phyloP scores from a whole-genome alignment of 805 yeast species.

The Candida loeiensis region DNA sequence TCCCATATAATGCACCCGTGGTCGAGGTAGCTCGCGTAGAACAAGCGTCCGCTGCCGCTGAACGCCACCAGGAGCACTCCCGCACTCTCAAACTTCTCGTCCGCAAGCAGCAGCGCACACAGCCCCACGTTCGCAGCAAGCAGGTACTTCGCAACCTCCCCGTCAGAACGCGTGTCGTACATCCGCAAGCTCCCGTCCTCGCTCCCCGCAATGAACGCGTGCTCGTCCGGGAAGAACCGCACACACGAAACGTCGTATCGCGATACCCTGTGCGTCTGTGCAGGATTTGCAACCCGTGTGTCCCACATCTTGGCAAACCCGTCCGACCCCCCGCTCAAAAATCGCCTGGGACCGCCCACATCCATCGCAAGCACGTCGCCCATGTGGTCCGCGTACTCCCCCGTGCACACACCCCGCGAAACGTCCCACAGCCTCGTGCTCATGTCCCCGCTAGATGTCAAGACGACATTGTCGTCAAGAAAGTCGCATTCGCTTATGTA shows the following conservation, averaged over 20 bases:
- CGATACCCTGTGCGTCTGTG: conserved; percentile 51
- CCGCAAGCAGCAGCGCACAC: conserved; percentile 5
- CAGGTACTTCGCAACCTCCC: conserved; percentile 54
- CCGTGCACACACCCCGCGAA: conserved; percentile 48
- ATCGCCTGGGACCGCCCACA: conserved; percentile 24
- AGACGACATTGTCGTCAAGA: conserved; percentile 45
- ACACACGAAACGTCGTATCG: conserved; percentile 60
- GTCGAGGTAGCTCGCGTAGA: conserved; percentile 75
- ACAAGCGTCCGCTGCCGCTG: conserved; percentile 67
- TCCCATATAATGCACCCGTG: conserved; percentile 79
- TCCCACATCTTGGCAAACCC: conserved; percentile 48
- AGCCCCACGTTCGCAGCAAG: conserved; percentile 15
- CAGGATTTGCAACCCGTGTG: conserved; percentile 36
- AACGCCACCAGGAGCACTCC: conserved; percentile 73
- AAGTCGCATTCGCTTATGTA: conserved; percentile 76
- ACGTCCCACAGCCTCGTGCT: conserved; percentile 80
- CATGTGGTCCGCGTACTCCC: conserved; percentile 61
- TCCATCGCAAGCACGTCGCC: conserved; percentile 58
- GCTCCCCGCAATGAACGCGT: conserved; percentile 68
- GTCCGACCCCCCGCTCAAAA: conserved; percentile 67
- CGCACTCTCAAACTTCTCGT: conserved; percentile 49
- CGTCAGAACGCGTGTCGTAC: conserved; percentile 75
- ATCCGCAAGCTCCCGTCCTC: conserved; percentile 73
- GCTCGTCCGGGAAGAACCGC: conserved; percentile 65
- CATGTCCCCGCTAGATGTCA: conserved; percentile 82